Conservation (phyloP, 345 rosid genomes). For the Corchorus olitorius region DNA sequence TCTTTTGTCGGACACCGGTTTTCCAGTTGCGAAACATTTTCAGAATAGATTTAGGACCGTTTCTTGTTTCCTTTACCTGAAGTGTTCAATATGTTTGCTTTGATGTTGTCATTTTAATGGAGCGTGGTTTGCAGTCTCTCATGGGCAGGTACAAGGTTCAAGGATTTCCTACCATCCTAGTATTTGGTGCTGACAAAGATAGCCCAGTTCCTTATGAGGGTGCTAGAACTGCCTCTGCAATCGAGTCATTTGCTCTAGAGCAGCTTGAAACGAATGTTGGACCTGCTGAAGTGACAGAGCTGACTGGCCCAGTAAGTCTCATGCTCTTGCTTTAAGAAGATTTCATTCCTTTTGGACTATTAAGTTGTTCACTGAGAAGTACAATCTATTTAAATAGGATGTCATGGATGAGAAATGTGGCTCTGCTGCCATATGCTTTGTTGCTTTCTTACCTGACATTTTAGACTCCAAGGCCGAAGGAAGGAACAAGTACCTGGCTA, state of each 20-base stretch:
- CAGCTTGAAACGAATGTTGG: conserved; percentile 84
- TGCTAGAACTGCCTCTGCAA: conserved; percentile 85
- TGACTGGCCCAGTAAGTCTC: conserved; percentile 69
- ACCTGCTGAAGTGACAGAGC: conserved; percentile 86
- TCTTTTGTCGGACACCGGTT: not conserved
- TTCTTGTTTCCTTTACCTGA: not conserved
- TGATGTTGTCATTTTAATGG: conserved; percentile 23
- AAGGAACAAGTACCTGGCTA: conserved; percentile 78
- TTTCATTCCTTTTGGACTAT: conserved; percentile 10
- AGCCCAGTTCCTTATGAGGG: conserved; percentile 81
- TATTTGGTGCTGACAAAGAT: conserved; percentile 90
- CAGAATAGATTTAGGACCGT: not conserved
- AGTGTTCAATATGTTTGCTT: not conserved
- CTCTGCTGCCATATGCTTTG: conserved; percentile 92
- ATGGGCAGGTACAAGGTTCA: conserved; percentile 92
- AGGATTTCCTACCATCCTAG: conserved; percentile 96
- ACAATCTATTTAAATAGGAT: conserved; percentile 44
- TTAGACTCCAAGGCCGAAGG: conserved; percentile 97
- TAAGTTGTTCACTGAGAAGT: not conserved
- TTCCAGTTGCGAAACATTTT: not conserved
- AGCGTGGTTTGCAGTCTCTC: conserved; percentile 61
- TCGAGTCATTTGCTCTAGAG: conserved; percentile 85
- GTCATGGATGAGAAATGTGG: conserved; percentile 90
- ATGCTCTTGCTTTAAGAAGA: conserved; percentile 13
- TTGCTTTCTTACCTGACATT: conserved; percentile 92